Conservation (phyloP, 208 protist genomes). For the Perkinsela sp. region DNA sequence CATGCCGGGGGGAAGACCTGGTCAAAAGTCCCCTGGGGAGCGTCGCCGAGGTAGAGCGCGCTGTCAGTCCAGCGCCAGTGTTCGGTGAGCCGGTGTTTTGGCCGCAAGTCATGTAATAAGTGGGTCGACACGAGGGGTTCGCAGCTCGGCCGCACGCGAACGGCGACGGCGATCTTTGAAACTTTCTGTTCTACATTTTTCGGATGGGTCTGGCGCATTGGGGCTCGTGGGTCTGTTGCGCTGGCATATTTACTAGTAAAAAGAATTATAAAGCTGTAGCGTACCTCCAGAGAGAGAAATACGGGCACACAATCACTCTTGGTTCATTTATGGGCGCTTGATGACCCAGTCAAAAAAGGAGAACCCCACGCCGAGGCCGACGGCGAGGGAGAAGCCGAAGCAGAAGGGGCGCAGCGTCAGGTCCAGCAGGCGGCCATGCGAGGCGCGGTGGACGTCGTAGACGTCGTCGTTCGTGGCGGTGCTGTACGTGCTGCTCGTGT, state of each 20-base stretch:
- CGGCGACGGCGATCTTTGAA: not conserved
- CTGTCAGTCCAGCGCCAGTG: not conserved
- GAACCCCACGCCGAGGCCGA: not conserved
- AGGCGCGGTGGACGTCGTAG: not conserved
- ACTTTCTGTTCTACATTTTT: too few species aligned
- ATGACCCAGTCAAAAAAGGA: not conserved
- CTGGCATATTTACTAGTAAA: too few species aligned
- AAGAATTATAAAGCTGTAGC: too few species aligned
- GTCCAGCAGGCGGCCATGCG: not conserved
- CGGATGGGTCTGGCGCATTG: too few species aligned
- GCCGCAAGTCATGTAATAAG: not conserved
- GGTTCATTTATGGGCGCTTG: too few species aligned
- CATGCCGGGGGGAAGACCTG: conserved; percentile 2
- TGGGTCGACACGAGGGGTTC: not conserved
- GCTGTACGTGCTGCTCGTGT: not conserved
- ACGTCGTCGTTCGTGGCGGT: not conserved
- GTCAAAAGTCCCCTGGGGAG: not conserved
- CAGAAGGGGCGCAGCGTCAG: not conserved
- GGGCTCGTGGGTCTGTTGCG: too few species aligned
- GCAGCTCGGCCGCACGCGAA: not conserved
- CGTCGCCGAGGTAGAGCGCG: not conserved
- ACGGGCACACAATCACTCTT: too few species aligned
- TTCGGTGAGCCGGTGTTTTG: not conserved
- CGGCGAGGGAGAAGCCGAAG: not conserved
- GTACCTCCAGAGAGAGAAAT: too few species aligned